These are phyloP conservation scores for Candida germanica DNA, from an alignment of 805 yeast genomes.

Conservation along the genomic window DNA sequence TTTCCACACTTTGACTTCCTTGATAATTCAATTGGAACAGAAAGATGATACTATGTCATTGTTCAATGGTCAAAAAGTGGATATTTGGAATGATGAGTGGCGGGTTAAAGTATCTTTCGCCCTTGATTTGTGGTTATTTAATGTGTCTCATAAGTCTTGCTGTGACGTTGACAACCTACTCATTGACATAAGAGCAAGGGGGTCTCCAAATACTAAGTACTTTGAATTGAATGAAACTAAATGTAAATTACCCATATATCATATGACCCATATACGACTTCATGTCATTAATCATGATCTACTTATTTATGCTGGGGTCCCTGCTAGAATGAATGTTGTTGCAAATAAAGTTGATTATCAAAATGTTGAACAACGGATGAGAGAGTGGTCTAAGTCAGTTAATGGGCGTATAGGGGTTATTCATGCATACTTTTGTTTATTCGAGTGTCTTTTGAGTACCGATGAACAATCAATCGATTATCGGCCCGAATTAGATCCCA, in stretches of 20 bases:
- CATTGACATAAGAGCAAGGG: conserved; percentile 5
- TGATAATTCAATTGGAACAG: conserved; percentile 6
- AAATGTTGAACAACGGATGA: conserved; percentile 45
- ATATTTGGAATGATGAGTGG: conserved; percentile 7
- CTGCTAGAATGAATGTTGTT: conserved; percentile 22
- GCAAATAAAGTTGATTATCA: conserved; percentile 49
- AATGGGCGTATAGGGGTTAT: conserved; percentile 51
- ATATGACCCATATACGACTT: conserved; percentile 20
- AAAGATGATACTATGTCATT: conserved; percentile 5
- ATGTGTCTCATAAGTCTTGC: conserved; percentile 2
- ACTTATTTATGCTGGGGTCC: conserved; percentile 22
- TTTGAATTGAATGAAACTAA: conserved; percentile 14
- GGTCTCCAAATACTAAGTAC: conserved; percentile 1
- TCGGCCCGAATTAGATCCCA: conserved; percentile 6
- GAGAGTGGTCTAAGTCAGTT: conserved; percentile 45
- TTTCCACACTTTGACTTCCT: conserved; percentile 4
- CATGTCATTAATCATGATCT: conserved; percentile 14
- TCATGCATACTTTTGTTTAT: conserved; percentile 55
- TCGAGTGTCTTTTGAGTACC: background rate
- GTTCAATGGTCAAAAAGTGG: conserved; percentile 1
- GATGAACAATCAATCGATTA: background rate
- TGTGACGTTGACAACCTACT: conserved; percentile 6
- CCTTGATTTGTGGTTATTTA: conserved; percentile 2
- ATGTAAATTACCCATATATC: conserved; percentile 20
- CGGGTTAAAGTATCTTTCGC: conserved; percentile 5